Percentiles rank a stretch among this genome's conserved stretches.
phyloP scores from a whole-genome alignment of 2,329 filamentous ascomycete genomes.

The Coniochaeta sp. region DNA sequence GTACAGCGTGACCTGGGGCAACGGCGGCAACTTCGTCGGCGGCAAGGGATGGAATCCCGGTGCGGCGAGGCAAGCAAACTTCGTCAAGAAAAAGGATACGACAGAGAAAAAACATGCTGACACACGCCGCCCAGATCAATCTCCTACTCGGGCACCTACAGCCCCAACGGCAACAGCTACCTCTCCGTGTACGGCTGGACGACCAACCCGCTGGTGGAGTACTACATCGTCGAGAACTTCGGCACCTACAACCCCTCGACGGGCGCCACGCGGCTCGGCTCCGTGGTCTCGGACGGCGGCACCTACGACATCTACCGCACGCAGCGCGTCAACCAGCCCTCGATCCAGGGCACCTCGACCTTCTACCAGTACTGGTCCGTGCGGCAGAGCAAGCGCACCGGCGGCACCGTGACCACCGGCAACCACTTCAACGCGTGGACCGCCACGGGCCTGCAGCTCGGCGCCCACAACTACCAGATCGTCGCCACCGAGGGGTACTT shows the following conservation, averaged over 20 bases:
- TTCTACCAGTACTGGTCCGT: slow-evolving; percentile 47
- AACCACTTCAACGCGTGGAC: slow-evolving; percentile 49
- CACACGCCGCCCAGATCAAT: slow-evolving; percentile 16
- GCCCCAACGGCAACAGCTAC: slow-evolving; percentile 31
- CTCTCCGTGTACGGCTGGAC: slow-evolving; percentile 53
- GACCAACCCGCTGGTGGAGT: slow-evolving; percentile 42
- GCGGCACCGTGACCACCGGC: slow-evolving; percentile 40
- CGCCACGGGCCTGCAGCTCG: slow-evolving; percentile 34
- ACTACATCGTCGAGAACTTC: slow-evolving; percentile 39
- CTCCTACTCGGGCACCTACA: slow-evolving; percentile 25
- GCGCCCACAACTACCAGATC: slow-evolving; percentile 45
- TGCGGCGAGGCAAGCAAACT: slow-evolving; percentile 32
- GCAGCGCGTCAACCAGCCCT: slow-evolving; percentile 31
- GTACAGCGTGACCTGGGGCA: slow-evolving; percentile 36
- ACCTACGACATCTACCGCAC: slow-evolving; percentile 28
- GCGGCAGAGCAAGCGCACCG: slow-evolving; percentile 35
- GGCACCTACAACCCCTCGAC: slow-evolving; percentile 33
- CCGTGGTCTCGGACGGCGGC: slow-evolving; percentile 23
- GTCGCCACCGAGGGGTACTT: slow-evolving; percentile 45
- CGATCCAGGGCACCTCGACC: slow-evolving; percentile 37
- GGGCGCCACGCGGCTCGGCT: slow-evolving; percentile 23
- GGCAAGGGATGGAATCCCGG: slow-evolving; percentile 54
- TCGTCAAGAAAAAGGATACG: not conserved
- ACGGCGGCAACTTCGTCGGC: slow-evolving; percentile 44
- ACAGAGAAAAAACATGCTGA: not conserved